Evolutionary conservation across 1,284 basidiomycete genomes (phyloP), one percentile per base, ranked within the genome.

Genomic region (Ustilago sp.): DNA sequence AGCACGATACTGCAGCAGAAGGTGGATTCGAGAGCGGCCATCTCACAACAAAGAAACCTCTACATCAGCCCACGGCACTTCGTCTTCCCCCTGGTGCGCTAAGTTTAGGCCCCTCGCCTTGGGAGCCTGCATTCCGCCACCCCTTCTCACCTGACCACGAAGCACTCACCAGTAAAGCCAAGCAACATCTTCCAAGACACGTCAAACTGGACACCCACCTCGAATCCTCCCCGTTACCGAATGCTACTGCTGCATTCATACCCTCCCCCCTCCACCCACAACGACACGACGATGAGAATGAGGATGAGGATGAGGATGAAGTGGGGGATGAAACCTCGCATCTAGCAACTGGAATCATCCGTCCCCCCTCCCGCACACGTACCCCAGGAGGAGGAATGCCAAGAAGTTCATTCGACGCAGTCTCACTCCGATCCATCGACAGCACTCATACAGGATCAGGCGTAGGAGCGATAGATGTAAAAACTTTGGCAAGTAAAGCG

Each of bases 381-480:
- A 13, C 56, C 7, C 59, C 34, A n/a, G 50, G 48, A 4, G 50
- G 34, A 17, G 35, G 34, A 1, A n/a, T 69, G 11, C 52, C 62
- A 6, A 63, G 72, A n/a, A 64, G 54, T n/a, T 62, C 58, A 17
- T 62, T 74, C 62, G 72, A 74, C 59, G 63, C 72, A 32, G 57
- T 61, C 59, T 65, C 57, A 1, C 34, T 69, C 1, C 54, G 63
- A 15, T 62, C 63, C n/a, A 12, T 62, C 55, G 63, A 64, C 34
- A 51, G 59, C 2, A n/a, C 15, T 4, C 31, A 34, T 15, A 57
- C 55, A 4, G 11, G 23, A 28, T 3, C 19, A n/a, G 34, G 17
- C 13, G 41, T 34, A 23, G 39, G 45, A 8, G 38, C 19, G 32
- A 65, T 74, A 50, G 73, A 75, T 55, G 73, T 75, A 0, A 75